phyloP scores from a whole-genome alignment of 352 stramenopile species.

The Pythium pyrilobum region DNA sequence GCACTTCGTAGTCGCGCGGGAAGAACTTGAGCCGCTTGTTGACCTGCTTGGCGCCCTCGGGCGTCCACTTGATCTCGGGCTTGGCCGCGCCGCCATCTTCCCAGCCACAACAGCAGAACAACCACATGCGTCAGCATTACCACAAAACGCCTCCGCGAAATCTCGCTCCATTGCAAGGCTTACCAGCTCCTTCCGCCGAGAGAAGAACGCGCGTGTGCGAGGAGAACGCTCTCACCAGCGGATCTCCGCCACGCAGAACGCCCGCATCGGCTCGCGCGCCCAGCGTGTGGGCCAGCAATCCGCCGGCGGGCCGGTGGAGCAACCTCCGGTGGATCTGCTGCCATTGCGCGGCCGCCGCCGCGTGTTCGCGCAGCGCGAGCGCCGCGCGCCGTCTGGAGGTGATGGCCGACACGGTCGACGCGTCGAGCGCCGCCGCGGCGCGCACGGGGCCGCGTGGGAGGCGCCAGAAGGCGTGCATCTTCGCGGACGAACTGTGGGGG shows the following conservation, averaged over 20 bases:
- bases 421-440: neutral
- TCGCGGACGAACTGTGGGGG: neutral
- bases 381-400: neutral
- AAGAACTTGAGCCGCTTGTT: slow-evolving; percentile 32
- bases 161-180: too few species aligned
- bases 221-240: neutral
- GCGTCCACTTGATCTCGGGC: slow-evolving; percentile 15
- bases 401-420: neutral
- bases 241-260: too few species aligned
- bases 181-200: too few species aligned
- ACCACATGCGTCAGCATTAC: too few species aligned
- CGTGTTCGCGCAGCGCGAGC: neutral
- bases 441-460: slow-evolving; percentile 7
- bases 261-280: too few species aligned
- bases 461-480: slow-evolving; percentile 11
- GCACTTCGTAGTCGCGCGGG: slow-evolving; percentile 65
- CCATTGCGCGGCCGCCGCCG: slow-evolving; percentile 4
- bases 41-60: slow-evolving; percentile 8
- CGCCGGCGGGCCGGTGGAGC: neutral
- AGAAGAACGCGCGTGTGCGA: neutral
- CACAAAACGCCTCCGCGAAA: too few species aligned
- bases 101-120: too few species aligned
- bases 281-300: neutral
- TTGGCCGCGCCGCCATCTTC: neutral
- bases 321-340: slow-evolving; percentile 6